Evolutionary conservation across 192 early-diverging fungal genomes (phyloP), one percentile per base, ranked within the genome.

Genomic region (Coemansia sp.): DNA sequence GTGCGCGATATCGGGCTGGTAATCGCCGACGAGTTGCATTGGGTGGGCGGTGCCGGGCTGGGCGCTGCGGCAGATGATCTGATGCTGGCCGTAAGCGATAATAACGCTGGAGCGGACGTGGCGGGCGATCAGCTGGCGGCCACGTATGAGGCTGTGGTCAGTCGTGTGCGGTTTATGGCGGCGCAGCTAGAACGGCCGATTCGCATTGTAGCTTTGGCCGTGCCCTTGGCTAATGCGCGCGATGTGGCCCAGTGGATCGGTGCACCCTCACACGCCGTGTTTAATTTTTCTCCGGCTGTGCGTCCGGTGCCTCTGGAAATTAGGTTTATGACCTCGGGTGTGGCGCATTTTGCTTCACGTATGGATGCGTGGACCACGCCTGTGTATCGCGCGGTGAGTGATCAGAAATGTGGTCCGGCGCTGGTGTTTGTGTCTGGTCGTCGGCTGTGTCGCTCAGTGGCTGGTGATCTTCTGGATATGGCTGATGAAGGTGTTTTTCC

Each of bases 231-330:
- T 25, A 99, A 99, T 75, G 96, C 96, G n/a, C 84, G 90, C n/a
- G 97, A 99, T 67, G 77, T 99, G 42, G 97, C 94, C 2, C 93
- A 95, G 67, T 99, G 97, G 97, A 92, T 99, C 64, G 96, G 95
- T 34, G 92, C 91, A 0, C 86, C 89, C 0, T 67, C 77, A 25
- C 83, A 86, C 5, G 83, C 87, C 6, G 88, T 94, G n/a, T 96
- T 94, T 76, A 99, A 96, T 74, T 99, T 99, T 82, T 88, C 91
- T 42, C 96, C 96, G 29, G 91, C 88, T 17, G 96, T 97, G 16
- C 88, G 97, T 1, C 92, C 95, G 22, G 87, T 96, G 40, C 96
- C 97, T 14, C 80, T 99, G 63, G 96, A 98, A 74, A 93, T 98
- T 50, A 90, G 91, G 56, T 96, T 99, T 71, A 94, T 96, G 71